Base-by-base conservation (phyloP, 345 rosid genomes). In the Brassica juncea region DNA sequence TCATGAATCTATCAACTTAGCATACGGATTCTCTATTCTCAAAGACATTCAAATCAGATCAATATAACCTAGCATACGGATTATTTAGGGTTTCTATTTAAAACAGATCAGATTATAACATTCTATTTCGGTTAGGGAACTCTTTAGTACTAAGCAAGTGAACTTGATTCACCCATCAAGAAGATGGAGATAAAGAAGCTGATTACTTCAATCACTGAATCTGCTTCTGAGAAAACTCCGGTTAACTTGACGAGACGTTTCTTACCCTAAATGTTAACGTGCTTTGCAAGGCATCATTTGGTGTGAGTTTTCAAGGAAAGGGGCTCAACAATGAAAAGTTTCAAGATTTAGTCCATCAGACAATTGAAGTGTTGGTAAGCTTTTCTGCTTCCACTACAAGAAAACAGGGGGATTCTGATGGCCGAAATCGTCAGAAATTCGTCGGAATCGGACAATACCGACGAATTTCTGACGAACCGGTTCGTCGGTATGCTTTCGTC, bases 341-440 rank as follows among this genome's bases (percentile, higher is more conserved):
- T 30, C 67, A 71, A 19, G 70, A 54, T 25, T 55, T 86, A 72
- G 8, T 90, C 55, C 81, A 85, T 32, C 86, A 84, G 15, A 75
- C 79, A 1, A 30, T 59, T 16, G 58, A 42, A 3, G 14, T 84
- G 35, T 2, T 70, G 9, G 87, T 77, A 9, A 39, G 86, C 75
- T 81, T 83, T 61, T 84, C 83, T 21, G 82, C 86, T 8, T 68
- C 63, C n/a, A n/a, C n/a, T n/a, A n/a, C n/a, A n/a, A n/a, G n/a
- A n/a, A n/a, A n/a, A n/a, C n/a, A n/a, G n/a, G n/a, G n/a, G n/a
- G n/a, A n/a, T n/a, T n/a, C n/a, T n/a, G n/a, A n/a, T n/a, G n/a
- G n/a, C n/a, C n/a, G n/a, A n/a, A n/a, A n/a, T n/a, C n/a, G n/a
- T n/a, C n/a, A n/a, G n/a, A n/a, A n/a, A n/a, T n/a, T n/a, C n/a